phyloP scores from a whole-genome alignment of 2,329 filamentous ascomycete species.

The Metarhizium brunneum region DNA sequence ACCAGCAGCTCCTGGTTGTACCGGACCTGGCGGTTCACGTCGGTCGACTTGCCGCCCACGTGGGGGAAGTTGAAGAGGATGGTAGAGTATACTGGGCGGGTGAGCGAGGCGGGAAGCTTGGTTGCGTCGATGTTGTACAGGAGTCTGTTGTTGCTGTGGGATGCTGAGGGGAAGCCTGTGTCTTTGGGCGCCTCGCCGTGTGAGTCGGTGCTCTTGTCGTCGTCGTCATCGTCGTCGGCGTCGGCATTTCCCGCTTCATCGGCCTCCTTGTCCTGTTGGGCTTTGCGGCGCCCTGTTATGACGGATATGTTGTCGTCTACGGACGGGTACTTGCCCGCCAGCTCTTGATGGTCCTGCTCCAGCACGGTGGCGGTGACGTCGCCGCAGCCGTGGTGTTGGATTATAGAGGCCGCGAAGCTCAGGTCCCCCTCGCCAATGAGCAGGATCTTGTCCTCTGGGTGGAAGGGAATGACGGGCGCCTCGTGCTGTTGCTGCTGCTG shows the following conservation, averaged over 20 bases:
- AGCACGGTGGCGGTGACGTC: slow-evolving; percentile 61
- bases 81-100: slow-evolving; percentile 51
- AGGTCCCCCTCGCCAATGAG: slow-evolving; percentile 75
- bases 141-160: slow-evolving; percentile 22
- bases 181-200: slow-evolving; percentile 10
- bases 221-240: slow-evolving; percentile 7
- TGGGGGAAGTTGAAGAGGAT: slow-evolving; percentile 97
- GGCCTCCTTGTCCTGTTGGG: slow-evolving; percentile 1
- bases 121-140: slow-evolving; percentile 60
- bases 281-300: slow-evolving; percentile 25
- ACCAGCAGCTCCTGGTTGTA: slow-evolving; percentile 78
- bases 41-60: slow-evolving; percentile 81
- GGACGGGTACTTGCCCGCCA: slow-evolving; percentile 68
- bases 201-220: background rate
- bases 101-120: slow-evolving; percentile 42
- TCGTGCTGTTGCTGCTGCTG: slow-evolving; percentile 16
- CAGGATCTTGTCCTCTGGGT: slow-evolving; percentile 57
- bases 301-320: slow-evolving; percentile 48
- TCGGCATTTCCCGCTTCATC: background rate
- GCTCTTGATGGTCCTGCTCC: slow-evolving; percentile 46
- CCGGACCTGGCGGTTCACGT: slow-evolving; percentile 89
- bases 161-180: slow-evolving; percentile 5
- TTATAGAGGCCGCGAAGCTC: slow-evolving; percentile 62
- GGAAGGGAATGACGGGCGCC: slow-evolving; percentile 56
- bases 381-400: slow-evolving; percentile 55